Evolutionary conservation across 768 basidiomycete genomes (phyloP).

Genomic region (Calocera cornea): DNA sequence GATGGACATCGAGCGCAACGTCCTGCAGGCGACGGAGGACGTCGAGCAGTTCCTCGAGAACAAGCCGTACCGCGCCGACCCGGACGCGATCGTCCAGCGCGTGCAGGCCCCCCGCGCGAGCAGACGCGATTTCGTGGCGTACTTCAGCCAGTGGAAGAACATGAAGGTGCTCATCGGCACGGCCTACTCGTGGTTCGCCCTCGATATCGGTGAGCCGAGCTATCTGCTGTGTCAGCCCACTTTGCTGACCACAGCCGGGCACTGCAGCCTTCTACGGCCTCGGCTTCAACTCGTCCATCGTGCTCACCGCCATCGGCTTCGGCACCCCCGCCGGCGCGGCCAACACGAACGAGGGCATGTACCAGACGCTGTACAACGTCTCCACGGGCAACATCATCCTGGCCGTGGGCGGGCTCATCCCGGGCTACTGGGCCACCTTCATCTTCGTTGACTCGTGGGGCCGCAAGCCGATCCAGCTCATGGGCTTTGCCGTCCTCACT

Average conservation of each 20-base stretch:
- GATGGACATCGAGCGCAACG: slow-evolving; percentile 21
- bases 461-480: slow-evolving; percentile 26
- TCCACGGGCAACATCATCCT: slow-evolving; percentile 25
- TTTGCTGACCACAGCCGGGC: too few relatives aligned
- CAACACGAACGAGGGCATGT: slow-evolving; percentile 15
- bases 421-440: slow-evolving; percentile 27
- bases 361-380: slow-evolving; percentile 22
- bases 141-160: slow-evolving; percentile 16
- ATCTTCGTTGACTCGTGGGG: slow-evolving; percentile 25
- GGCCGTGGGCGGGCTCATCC: slow-evolving; percentile 26
- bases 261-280: slow-evolving; percentile 15
- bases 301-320: slow-evolving; percentile 14
- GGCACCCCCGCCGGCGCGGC: slow-evolving; percentile 4
- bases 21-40: slow-evolving; percentile 9
- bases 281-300: slow-evolving; percentile 16
- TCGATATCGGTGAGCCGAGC: not conserved
- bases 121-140: slow-evolving; percentile 12
- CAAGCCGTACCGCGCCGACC: slow-evolving; percentile 8
- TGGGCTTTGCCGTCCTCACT: slow-evolving; percentile 24
- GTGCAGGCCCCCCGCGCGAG: slow-evolving; percentile 16
- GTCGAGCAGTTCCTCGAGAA: slow-evolving; percentile 12
- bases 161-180: slow-evolving; percentile 15
- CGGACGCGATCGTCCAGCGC: slow-evolving; percentile 10
- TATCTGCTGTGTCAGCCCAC: too few relatives aligned
- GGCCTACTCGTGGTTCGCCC: slow-evolving; percentile 17